A percentile compares a stretch with the other conserved stretches of the same genome.
Conservation (phyloP, 78 protist genomes). For the Cavenderia fasciculata region DNA sequence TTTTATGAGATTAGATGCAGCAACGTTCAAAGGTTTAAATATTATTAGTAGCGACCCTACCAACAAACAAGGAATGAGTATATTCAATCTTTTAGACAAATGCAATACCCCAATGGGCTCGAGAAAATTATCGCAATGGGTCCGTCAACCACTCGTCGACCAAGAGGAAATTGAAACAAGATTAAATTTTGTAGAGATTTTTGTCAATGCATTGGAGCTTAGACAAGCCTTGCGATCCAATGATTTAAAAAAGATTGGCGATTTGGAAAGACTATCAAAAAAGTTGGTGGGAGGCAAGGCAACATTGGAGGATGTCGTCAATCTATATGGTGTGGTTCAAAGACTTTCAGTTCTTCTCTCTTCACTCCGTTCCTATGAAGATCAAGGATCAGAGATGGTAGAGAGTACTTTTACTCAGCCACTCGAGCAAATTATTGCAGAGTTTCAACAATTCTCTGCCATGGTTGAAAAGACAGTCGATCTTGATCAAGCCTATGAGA, state of each 20-base stretch:
- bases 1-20: conserved; percentile 91
- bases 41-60: conserved; percentile 7
- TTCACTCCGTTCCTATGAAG: not conserved
- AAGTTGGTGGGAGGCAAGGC: conserved; percentile 58
- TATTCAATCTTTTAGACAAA: conserved; percentile 86
- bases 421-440: not conserved
- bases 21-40: conserved; percentile 91
- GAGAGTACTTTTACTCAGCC: conserved; percentile 7
- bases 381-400: conserved; percentile 12
- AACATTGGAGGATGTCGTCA: conserved; percentile 76
- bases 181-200: conserved; percentile 76
- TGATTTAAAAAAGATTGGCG: conserved; percentile 65
- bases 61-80: not conserved
- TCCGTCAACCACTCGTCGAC: conserved; percentile 91
- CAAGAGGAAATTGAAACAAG: conserved; percentile 68
- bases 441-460: conserved; percentile 9
- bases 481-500: conserved; percentile 52
- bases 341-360: conserved; percentile 22
- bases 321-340: conserved; percentile 28
- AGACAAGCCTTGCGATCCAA: conserved; percentile 51
- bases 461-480: conserved; percentile 92
- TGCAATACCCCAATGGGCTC: conserved; percentile 95
- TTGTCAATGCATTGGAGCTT: conserved; percentile 38
- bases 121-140: conserved; percentile 90
- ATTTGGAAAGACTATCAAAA: conserved; percentile 57